Conservation (phyloP, 352 stramenopile genomes). For the Pilasporangium apinafurcum region DNA sequence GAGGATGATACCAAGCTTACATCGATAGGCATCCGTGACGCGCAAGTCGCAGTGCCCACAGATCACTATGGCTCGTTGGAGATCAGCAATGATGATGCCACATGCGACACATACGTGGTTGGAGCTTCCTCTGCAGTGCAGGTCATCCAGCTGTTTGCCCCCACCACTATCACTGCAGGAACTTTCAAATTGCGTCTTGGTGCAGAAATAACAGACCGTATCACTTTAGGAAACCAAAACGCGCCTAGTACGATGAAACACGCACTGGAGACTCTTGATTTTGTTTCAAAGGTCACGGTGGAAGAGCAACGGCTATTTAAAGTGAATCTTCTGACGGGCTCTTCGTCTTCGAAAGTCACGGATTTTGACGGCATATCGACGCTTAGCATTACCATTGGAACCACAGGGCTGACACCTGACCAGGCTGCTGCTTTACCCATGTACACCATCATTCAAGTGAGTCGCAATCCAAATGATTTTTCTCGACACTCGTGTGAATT, state of each 20-base stretch:
- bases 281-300: constrained; percentile 38
- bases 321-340: constrained; percentile 40
- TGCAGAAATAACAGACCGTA: constrained; percentile 38
- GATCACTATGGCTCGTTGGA: constrained; percentile 44
- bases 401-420: constrained; percentile 17
- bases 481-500: constrained; percentile 60
- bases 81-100: constrained; percentile 37
- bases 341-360: constrained; percentile 29
- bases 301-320: constrained; percentile 56
- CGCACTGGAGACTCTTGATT: constrained; percentile 27
- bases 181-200: constrained; percentile 52
- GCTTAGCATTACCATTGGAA: constrained; percentile 30
- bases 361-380: constrained; percentile 17
- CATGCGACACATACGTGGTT: constrained; percentile 63
- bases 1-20: constrained; percentile 15
- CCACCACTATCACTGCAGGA: constrained; percentile 51
- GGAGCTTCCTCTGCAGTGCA: constrained; percentile 53
- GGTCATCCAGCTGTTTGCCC: constrained; percentile 62
- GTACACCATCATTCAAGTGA: constrained; percentile 56
- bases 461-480: constrained; percentile 66
- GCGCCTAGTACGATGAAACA: constrained; percentile 25
- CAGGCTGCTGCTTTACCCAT: constrained; percentile 22
- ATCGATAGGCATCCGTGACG: constrained; percentile 14
- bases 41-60: constrained; percentile 17
- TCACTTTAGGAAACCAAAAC: constrained; percentile 24